Evolutionary conservation across 306 rosid genomes (phyloP).

Genomic region (Crotalaria pallida): DNA sequence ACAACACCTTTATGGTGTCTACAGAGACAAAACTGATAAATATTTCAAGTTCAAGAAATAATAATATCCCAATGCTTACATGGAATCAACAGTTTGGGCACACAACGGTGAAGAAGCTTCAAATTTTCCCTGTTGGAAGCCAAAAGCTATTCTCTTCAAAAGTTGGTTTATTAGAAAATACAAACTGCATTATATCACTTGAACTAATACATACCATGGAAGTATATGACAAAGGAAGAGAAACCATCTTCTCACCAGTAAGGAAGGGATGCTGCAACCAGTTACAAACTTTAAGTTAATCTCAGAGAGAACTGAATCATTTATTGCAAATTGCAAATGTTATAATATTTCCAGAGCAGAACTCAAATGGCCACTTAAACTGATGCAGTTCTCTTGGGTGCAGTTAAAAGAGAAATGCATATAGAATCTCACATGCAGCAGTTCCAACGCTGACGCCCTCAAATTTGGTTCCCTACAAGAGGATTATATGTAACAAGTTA

Average conservation of each 20-base stretch:
- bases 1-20: background rate
- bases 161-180: slow-evolving; percentile 5
- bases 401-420: slow-evolving; percentile 20
- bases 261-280: slow-evolving; percentile 88
- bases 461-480: slow-evolving; percentile 81
- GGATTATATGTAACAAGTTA: background rate
- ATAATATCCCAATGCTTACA: slow-evolving; percentile 37
- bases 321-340: slow-evolving; percentile 17
- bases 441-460: slow-evolving; percentile 79
- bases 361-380: background rate
- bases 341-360: background rate
- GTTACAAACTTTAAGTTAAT: slow-evolving; percentile 27
- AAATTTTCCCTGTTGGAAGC: slow-evolving; percentile 46
- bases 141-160: slow-evolving; percentile 15
- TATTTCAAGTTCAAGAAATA: slow-evolving; percentile 7
- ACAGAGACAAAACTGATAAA: slow-evolving; percentile 11
- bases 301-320: slow-evolving; percentile 14
- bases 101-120: slow-evolving; percentile 38
- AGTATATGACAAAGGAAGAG: slow-evolving; percentile 32
- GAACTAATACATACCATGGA: slow-evolving; percentile 51
- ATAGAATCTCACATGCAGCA: slow-evolving; percentile 72
- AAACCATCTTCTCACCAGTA: slow-evolving; percentile 49
- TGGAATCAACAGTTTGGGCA: slow-evolving; percentile 31
- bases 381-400: background rate
- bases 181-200: slow-evolving; percentile 11